These are phyloP conservation scores for Litsea cubeba DNA, from an alignment of 164 flowering plant genomes.

Conservation along the genomic window DNA sequence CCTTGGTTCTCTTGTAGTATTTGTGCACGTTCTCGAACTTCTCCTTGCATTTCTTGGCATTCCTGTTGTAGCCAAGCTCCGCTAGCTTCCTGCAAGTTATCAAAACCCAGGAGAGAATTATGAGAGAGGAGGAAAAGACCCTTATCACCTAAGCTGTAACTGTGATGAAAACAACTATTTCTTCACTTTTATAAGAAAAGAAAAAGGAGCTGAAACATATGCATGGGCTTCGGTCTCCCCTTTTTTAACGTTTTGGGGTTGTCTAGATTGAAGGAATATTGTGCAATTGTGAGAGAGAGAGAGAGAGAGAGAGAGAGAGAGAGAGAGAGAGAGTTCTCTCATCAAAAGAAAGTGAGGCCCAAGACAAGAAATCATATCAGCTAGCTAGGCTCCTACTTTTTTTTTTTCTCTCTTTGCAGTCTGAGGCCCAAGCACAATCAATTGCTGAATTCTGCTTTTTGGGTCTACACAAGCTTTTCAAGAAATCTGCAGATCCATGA, in stretches of 20 bases:
- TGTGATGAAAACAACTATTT: not conserved
- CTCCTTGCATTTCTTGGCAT: conserved; percentile 66
- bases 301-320: too few species aligned
- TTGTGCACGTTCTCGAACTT: conserved; percentile 74
- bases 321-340: too few species aligned
- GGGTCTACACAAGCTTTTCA: too few species aligned
- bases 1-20: conserved; percentile 66
- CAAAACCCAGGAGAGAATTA: conserved; percentile 9
- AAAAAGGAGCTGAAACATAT: not conserved
- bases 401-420: too few species aligned
- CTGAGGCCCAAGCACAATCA: too few species aligned
- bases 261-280: not conserved
- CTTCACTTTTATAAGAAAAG: not conserved
- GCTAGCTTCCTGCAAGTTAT: conserved; percentile 44
- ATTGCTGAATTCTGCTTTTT: too few species aligned
- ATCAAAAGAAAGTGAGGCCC: too few species aligned
- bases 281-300: not conserved
- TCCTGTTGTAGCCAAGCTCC: conserved; percentile 52
- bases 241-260: conserved; percentile 7
- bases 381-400: too few species aligned
- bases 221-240: not conserved
- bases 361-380: too few species aligned
- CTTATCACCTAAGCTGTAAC: not conserved
- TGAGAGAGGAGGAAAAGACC: not conserved
- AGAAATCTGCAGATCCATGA: too few species aligned